Percentiles rank a stretch among this genome's conserved stretches.
phyloP scores from a whole-genome alignment of 2,329 filamentous ascomycete genomes.

The Aspergillus sp. region DNA sequence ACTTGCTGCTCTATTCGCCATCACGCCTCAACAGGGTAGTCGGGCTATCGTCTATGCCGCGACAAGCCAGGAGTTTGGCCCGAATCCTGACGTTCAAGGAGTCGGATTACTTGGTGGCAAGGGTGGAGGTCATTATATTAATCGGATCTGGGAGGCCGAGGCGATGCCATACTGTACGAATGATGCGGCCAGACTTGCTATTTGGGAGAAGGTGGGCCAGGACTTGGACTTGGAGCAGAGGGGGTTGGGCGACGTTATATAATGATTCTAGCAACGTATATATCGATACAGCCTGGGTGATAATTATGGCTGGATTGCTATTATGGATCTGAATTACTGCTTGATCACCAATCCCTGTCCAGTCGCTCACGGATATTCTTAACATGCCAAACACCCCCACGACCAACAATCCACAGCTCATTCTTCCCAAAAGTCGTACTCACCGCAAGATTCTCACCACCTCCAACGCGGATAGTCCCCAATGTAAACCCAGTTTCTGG shows the following conservation, averaged over 20 bases:
- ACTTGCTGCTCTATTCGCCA: background rate
- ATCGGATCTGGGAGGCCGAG: conserved; percentile 3
- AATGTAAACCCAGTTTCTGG: conserved; percentile 9
- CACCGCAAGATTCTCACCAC: conserved; percentile 15
- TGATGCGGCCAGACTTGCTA: background rate
- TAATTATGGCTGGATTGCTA: too few relatives aligned
- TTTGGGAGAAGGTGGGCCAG: background rate
- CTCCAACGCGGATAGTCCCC: conserved; percentile 13
- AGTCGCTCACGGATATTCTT: conserved; percentile 8
- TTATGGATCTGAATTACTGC: too few relatives aligned
- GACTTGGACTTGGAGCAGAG: background rate
- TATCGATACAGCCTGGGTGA: too few relatives aligned
- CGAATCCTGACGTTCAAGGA: background rate
- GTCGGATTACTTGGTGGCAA: background rate
- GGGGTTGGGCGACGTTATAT: background rate
- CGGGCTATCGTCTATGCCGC: conserved; percentile 7
- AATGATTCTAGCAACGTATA: background rate
- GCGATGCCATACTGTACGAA: conserved; percentile 2
- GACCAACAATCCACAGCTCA: conserved; percentile 17
- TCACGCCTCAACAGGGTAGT: conserved; percentile 3
- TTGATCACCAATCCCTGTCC: conserved; percentile 6
- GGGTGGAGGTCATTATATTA: conserved; percentile 6
- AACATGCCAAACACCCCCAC: conserved; percentile 15
- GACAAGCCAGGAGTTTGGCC: background rate
- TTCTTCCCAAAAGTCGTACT: conserved; percentile 11